These are phyloP conservation scores for Ciborinia camelliae DNA, from an alignment of 2,329 filamentous ascomycete species.

Conservation along the genomic window DNA sequence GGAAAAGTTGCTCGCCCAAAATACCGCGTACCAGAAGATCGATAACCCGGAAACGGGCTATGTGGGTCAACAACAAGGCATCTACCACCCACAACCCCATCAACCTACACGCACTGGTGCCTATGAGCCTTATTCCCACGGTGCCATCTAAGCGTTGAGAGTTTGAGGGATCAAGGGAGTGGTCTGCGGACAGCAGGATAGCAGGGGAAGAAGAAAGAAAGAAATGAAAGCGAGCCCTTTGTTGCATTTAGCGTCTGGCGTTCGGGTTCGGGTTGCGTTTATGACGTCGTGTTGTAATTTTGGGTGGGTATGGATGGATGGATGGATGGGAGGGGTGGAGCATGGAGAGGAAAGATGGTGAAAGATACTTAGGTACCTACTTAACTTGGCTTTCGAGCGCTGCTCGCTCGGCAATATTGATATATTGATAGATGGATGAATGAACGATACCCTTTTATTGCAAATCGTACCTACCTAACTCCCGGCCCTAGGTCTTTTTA, in stretches of 20 bases:
- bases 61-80: slow-evolving; percentile 39
- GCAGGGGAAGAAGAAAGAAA: not conserved
- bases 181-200: not conserved
- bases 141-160: slow-evolving; percentile 43
- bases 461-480: too few species aligned
- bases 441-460: slow-evolving; percentile 5
- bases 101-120: slow-evolving; percentile 44
- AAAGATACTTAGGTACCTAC: not conserved
- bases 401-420: not conserved
- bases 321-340: not conserved
- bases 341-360: not conserved
- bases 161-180: not conserved
- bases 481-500: too few species aligned
- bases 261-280: slow-evolving; percentile 16
- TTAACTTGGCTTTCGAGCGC: slow-evolving; percentile 5
- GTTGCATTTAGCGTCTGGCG: slow-evolving; percentile 21
- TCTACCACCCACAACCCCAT: slow-evolving; percentile 41
- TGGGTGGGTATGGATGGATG: not conserved
- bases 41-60: slow-evolving; percentile 38
- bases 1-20: slow-evolving; percentile 34
- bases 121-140: slow-evolving; percentile 63
- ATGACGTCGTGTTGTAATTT: slow-evolving; percentile 11
- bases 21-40: slow-evolving; percentile 46
- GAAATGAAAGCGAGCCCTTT: not conserved
- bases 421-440: slow-evolving; percentile 2